Conservation (phyloP, 768 basidiomycete species). For the Leccinum obscurum region DNA sequence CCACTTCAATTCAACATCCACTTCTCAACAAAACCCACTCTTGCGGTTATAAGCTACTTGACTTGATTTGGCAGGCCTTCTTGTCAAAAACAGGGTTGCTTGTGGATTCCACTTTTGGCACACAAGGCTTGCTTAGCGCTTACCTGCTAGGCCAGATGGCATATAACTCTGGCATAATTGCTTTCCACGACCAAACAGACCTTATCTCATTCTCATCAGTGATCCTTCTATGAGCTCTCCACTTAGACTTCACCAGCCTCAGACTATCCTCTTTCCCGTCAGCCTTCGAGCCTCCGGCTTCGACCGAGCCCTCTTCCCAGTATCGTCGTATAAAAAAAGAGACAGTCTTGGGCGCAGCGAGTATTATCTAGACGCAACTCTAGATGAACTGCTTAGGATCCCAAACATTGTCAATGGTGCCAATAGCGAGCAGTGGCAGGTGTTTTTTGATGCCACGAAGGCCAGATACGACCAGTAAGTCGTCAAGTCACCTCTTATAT, state of each 20-base stretch:
- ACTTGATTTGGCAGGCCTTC: too few species aligned
- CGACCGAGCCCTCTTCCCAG: slow-evolving; percentile 10
- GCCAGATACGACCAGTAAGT: slow-evolving; percentile 9
- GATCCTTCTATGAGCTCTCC: background rate
- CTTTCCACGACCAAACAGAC: background rate
- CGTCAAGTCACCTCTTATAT: background rate
- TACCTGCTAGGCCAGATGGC: background rate
- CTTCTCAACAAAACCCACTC: too few species aligned
- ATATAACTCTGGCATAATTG: background rate
- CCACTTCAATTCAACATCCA: too few species aligned
- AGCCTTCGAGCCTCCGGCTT: slow-evolving; percentile 3
- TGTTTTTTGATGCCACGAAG: background rate
- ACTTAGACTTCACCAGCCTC: background rate
- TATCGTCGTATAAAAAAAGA: background rate
- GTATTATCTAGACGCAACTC: slow-evolving; percentile 12
- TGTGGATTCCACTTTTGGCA: background rate
- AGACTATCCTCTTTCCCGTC: slow-evolving; percentile 5
- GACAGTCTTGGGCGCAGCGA: background rate
- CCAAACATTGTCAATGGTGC: background rate
- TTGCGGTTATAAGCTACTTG: too few species aligned
- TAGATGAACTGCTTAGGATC: slow-evolving; percentile 12
- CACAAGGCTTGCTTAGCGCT: background rate
- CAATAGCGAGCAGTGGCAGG: background rate
- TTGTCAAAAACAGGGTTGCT: too few species aligned
- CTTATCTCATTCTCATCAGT: background rate